Percentiles rank a stretch among this genome's conserved stretches.
Conservation (phyloP, 163 green algal genomes). For the Scenedesmus sp. region DNA sequence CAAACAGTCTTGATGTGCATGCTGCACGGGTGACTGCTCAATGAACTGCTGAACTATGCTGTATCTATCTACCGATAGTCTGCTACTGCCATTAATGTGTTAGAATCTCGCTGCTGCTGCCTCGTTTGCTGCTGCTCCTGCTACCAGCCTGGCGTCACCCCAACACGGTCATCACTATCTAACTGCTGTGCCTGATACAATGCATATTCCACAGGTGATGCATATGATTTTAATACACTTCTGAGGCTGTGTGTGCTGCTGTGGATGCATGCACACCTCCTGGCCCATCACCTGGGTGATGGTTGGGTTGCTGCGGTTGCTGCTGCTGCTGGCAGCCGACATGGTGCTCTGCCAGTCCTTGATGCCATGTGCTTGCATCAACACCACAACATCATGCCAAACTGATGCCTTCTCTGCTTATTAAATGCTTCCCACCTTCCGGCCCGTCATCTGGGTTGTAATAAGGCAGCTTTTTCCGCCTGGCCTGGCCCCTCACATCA, state of each 20-base stretch:
- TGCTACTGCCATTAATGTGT: neutral
- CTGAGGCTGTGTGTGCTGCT: neutral
- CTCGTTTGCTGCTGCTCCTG: neutral
- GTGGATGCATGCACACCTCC: neutral
- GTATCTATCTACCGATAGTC: neutral
- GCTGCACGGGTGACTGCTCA: too few relatives aligned
- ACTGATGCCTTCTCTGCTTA: too few relatives aligned
- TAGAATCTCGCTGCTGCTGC: too few relatives aligned
- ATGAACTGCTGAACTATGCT: neutral
- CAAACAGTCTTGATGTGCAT: neutral
- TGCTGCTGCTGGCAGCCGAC: neutral
- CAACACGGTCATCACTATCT: too few relatives aligned
- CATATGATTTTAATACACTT: neutral
- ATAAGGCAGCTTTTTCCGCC: neutral
- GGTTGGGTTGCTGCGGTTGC: constrained; percentile 29
- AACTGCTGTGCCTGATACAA: too few relatives aligned
- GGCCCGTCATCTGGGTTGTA: constrained; percentile 51
- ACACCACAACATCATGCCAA: too few relatives aligned
- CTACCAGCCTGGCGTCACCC: too few relatives aligned
- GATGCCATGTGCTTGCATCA: too few relatives aligned
- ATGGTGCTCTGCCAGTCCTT: neutral
- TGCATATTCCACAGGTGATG: too few relatives aligned
- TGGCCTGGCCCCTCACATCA: neutral
- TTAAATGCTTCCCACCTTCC: neutral
- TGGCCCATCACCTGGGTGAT: neutral